Evolutionary conservation across 1,139 yeast genomes (phyloP).

Genomic region (Kodamaea derodonti): DNA sequence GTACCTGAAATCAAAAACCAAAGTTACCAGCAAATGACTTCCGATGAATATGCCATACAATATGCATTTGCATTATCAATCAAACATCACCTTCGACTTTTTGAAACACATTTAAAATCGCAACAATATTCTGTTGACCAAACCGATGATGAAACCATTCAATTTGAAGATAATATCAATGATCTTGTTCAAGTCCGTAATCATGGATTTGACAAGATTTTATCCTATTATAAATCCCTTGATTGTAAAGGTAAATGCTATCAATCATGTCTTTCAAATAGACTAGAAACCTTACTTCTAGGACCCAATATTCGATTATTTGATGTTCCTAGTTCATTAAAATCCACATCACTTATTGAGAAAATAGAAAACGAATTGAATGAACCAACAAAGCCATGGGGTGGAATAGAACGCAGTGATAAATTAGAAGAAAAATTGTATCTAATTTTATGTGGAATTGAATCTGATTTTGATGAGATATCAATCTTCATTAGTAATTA

Average conservation of each 20-base stretch:
- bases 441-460: constrained; percentile 14
- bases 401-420: constrained; percentile 3
- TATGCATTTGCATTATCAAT: constrained; percentile 21
- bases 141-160: constrained; percentile 7
- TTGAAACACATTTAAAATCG: constrained; percentile 4
- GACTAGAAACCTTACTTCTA: constrained; percentile 13
- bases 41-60: no score
- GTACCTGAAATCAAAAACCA: no score
- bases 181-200: constrained; percentile 6
- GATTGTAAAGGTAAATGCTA: constrained; percentile 1
- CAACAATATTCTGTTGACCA: constrained; percentile 1
- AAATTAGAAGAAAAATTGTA: constrained; percentile 16
- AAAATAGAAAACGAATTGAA: constrained; percentile 9
- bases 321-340: constrained; percentile 8
- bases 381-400: constrained; percentile 3
- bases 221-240: constrained; percentile 2
- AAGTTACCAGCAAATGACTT: no score
- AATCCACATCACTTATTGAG: constrained; percentile 12
- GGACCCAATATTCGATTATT: constrained; percentile 15
- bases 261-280: constrained; percentile 3
- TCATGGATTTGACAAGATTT: constrained; percentile 5
- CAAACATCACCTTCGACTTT: constrained; percentile 12
- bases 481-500: not conserved
- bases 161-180: constrained; percentile 7
- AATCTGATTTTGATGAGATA: constrained; percentile 2